phyloP scores from a whole-genome alignment of 257 asterid genomes.

The Rehmannia glutinosa region DNA sequence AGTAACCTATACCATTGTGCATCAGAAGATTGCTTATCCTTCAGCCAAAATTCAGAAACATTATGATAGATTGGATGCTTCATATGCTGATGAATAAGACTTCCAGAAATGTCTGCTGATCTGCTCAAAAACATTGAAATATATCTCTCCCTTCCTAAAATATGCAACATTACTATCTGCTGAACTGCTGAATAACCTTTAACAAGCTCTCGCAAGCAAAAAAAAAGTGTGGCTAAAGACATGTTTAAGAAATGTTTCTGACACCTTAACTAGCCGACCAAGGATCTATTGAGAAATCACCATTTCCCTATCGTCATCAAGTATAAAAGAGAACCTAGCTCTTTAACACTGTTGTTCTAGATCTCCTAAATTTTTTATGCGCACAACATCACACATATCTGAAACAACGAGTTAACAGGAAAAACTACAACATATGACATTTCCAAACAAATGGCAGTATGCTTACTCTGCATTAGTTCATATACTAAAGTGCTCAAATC shows the following conservation, averaged over 20 bases:
- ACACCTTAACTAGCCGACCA: not conserved
- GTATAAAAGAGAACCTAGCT: not conserved
- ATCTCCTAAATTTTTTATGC: not conserved
- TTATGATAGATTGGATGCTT: not conserved
- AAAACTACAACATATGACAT: not conserved
- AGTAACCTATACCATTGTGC: not conserved
- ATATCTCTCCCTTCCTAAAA: not conserved
- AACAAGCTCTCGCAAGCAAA: too few species aligned
- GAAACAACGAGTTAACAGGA: not conserved
- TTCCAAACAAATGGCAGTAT: not conserved
- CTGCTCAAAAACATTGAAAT: not conserved
- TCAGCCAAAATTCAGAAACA: not conserved
- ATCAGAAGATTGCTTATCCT: not conserved
- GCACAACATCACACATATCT: not conserved
- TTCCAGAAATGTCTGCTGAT: not conserved
- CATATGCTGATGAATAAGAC: not conserved
- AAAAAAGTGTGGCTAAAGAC: too few species aligned
- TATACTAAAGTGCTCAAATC: not conserved
- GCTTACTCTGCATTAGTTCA: not conserved
- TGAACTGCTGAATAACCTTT: too few species aligned
- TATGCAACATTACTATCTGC: not conserved
- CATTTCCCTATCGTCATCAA: not conserved
- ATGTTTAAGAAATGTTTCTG: not conserved
- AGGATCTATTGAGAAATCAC: not conserved
- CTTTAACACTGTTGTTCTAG: not conserved